Conservation (phyloP, 1,139 yeast genomes). For the Saccharomyces hybrid region DNA sequence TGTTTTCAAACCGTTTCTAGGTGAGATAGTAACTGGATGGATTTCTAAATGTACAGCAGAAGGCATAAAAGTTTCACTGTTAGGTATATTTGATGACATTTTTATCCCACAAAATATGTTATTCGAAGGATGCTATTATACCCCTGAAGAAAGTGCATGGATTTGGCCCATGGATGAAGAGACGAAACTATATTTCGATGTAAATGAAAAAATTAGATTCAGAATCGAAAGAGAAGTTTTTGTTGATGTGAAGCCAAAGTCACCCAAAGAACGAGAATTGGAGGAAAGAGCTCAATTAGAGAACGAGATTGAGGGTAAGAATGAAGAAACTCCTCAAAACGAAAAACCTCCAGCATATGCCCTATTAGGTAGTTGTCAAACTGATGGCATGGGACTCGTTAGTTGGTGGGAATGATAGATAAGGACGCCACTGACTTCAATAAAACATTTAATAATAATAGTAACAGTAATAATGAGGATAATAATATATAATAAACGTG, state of each 20-base stretch:
- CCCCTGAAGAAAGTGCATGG: constrained; percentile 84
- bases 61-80: constrained; percentile 56
- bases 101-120: constrained; percentile 75
- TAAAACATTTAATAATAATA: not conserved
- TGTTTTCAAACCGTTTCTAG: constrained; percentile 89
- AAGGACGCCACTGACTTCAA: not conserved
- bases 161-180: constrained; percentile 80
- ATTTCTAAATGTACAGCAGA: constrained; percentile 79
- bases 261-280: constrained; percentile 46
- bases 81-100: constrained; percentile 88
- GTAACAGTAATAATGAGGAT: not conserved
- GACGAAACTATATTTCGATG: constrained; percentile 69
- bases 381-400: constrained; percentile 93
- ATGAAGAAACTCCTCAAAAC: constrained; percentile 24
- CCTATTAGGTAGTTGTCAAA: constrained; percentile 83
- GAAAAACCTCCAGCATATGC: constrained; percentile 66
- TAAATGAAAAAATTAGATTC: constrained; percentile 84
- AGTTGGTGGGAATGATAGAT: constrained; percentile 81
- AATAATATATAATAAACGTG: not conserved
- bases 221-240: constrained; percentile 85
- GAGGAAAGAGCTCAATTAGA: constrained; percentile 31
- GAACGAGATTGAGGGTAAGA: constrained; percentile 17
- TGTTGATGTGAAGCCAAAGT: constrained; percentile 70
- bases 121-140: constrained; percentile 70
- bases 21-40: constrained; percentile 93